Evolutionary conservation across 2,329 filamentous ascomycete genomes (phyloP), one percentile per base, ranked within the genome.

Genomic region (Aureobasidium musti): DNA sequence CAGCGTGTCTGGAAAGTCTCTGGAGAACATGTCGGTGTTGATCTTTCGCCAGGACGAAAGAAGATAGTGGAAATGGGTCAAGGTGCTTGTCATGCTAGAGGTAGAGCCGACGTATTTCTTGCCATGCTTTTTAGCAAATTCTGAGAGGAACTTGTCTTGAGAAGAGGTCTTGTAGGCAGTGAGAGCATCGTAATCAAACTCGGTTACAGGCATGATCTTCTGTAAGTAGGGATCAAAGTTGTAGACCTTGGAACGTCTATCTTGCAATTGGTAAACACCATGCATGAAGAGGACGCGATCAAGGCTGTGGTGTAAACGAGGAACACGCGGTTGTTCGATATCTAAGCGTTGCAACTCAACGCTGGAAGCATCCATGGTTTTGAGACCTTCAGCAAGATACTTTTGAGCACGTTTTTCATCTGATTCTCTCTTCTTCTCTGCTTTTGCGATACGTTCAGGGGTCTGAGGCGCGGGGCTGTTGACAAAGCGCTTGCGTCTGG

Each of bases 171-270:
- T 87, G 77, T 97, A 99, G 69, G 88, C 84, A 76, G 91, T 91
- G 64, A 99, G 78, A 3, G 92, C 88, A 67, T 91, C 85, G 77
- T 96, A 99, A 74, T 99, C 91, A 74, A 99, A 99, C 74, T 99
- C 91, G 2, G 86, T 82, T 19, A 95, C 88, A 1, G 95, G 93
- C 92, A 98, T 98, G 72, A 99, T 96, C 63, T 87, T 88, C 68
- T 92, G 87, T 23, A 99, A 84, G 74, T 97, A 97, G 0, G 96
- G 95, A 74, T 99, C 94, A 73, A 99, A 99, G 76, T 99, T 99
- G 83, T 88, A 99, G 7, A 98, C 92, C 21, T 88, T 85, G 45
- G 94, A 92, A 67, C 91, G 86, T 28, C 89, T 88, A 76, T 99
- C 95, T 77, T 96, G 93, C 61, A 99, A 84, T 60, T 91, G 89